These are phyloP conservation scores for Cladobotryum mycophilum DNA, from an alignment of 2,329 filamentous ascomycete species.

Conservation along the genomic window DNA sequence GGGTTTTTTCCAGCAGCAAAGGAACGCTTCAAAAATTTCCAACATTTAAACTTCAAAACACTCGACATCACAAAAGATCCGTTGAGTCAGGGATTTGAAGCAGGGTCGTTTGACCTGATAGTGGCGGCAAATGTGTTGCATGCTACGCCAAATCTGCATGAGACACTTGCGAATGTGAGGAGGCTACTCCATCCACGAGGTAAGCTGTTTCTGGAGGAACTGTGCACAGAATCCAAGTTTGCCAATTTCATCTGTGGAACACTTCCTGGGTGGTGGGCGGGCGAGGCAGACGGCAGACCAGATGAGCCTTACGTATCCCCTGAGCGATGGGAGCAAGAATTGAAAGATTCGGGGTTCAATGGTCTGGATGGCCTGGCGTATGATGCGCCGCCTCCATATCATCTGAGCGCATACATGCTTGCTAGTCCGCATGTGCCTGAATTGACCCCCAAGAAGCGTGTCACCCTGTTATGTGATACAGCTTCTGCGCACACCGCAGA, in stretches of 20 bases:
- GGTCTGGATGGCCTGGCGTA: not conserved
- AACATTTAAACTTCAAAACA: slow-evolving; percentile 12
- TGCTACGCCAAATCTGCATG: not conserved
- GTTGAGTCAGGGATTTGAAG: slow-evolving; percentile 8
- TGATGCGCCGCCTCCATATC: slow-evolving; percentile 1
- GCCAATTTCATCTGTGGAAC: not conserved
- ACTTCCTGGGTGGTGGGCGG: not conserved
- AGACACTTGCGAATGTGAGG: not conserved
- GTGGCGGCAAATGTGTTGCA: slow-evolving; percentile 6
- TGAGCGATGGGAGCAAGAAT: not conserved
- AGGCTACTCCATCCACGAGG: slow-evolving; percentile 2
- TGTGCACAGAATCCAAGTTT: not conserved
- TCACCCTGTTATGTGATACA: no score
- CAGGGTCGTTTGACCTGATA: slow-evolving; percentile 7
- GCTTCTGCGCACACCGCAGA: no score
- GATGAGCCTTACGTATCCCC: not conserved
- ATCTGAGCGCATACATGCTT: not conserved
- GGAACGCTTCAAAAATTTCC: slow-evolving; percentile 13
- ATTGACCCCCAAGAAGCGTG: no score
- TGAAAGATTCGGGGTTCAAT: not conserved
- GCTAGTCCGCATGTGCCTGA: no score
- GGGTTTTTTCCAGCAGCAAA: slow-evolving; percentile 18
- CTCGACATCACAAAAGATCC: slow-evolving; percentile 21
- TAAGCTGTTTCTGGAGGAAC: slow-evolving; percentile 3
- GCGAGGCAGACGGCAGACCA: not conserved